Evolutionary conservation across 1,284 basidiomycete species (phyloP).

Genomic region (Agroathelia rolfsii): DNA sequence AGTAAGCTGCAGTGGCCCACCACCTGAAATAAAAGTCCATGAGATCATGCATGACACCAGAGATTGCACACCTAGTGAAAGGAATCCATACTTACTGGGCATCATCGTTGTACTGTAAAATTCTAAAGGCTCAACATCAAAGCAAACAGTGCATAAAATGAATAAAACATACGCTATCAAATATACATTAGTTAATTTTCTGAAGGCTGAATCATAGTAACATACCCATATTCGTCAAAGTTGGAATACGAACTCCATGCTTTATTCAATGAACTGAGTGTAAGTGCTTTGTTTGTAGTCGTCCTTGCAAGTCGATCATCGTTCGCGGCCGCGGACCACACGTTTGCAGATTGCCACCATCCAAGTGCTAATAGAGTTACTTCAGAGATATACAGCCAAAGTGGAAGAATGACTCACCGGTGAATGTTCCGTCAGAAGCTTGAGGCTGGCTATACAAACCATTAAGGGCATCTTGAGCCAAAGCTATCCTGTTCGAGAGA

Average conservation of each 20-base stretch:
- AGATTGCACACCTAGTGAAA: background rate
- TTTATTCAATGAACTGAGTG: conserved; percentile 12
- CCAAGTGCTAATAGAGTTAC: conserved; percentile 4
- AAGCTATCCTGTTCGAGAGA: too few species aligned
- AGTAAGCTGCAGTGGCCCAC: conserved; percentile 17
- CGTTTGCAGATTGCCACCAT: conserved; percentile 10
- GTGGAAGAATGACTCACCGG: too few species aligned
- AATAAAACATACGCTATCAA: too few species aligned
- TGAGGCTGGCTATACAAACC: too few species aligned
- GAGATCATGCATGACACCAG: background rate
- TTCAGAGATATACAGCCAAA: too few species aligned
- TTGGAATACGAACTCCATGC: conserved; percentile 10
- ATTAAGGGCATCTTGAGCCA: too few species aligned
- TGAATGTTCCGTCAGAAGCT: too few species aligned
- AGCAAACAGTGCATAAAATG: too few species aligned
- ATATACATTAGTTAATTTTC: too few species aligned
- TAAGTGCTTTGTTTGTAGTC: conserved; percentile 8
- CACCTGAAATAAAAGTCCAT: conserved; percentile 9
- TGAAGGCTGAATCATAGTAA: too few species aligned
- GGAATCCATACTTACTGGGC: conserved; percentile 10
- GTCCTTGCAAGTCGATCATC: conserved; percentile 10
- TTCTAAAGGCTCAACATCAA: conserved; percentile 2
- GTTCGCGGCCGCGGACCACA: conserved; percentile 11
- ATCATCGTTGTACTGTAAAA: conserved; percentile 13
- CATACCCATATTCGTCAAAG: conserved; percentile 10